A percentile compares a stretch with the other conserved stretches of the same genome.
Evolutionary conservation across 345 rosid genomes (phyloP).

Genomic region (Eucalyptus victrix): DNA sequence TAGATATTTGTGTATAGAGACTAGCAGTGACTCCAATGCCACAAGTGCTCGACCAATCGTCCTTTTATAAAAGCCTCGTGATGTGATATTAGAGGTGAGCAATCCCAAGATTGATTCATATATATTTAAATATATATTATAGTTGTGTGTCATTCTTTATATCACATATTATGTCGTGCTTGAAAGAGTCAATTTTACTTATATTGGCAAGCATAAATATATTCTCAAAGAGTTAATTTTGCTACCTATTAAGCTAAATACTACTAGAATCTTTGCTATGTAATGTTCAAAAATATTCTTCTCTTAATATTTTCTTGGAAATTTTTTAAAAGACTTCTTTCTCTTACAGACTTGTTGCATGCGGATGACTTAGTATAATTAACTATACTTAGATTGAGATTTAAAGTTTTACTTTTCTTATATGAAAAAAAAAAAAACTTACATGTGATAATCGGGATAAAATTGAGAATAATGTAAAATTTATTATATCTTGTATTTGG

Average conservation of each 20-base stretch:
- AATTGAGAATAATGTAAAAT: not conserved
- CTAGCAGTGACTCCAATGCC: not conserved
- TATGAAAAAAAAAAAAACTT: not conserved
- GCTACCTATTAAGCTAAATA: not conserved
- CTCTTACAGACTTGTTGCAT: not conserved
- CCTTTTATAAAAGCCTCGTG: not conserved
- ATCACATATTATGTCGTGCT: not conserved
- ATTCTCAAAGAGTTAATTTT: not conserved
- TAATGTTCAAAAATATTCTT: not conserved
- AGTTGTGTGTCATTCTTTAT: too few relatives aligned
- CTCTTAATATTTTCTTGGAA: not conserved
- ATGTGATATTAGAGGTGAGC: not conserved
- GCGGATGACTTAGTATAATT: not conserved
- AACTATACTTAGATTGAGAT: not conserved
- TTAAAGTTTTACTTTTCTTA: not conserved
- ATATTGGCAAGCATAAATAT: not conserved
- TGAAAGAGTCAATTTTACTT: not conserved
- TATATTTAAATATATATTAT: too few relatives aligned
- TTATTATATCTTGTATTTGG: not conserved
- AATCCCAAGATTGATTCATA: too few relatives aligned
- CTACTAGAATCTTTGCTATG: not conserved
- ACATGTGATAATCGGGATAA: accelerated
- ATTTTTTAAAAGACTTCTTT: not conserved
- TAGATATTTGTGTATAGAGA: not conserved
- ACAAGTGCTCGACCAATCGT: not conserved